Evolutionary conservation across 2,329 filamentous ascomycete species (phyloP).

Genomic region (Fusarium buharicum): DNA sequence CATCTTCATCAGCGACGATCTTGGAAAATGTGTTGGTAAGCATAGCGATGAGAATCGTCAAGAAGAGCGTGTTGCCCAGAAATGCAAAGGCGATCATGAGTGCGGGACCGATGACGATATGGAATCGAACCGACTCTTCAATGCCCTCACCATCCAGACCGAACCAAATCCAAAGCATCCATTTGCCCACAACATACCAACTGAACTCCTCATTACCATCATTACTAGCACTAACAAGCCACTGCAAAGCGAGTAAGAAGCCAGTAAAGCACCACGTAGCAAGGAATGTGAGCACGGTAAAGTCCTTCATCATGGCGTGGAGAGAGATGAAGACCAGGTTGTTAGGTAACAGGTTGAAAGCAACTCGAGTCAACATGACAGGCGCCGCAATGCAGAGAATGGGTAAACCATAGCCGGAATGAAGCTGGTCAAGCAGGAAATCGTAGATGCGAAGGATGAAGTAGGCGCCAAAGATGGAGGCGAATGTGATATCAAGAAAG

Average conservation of each 20-base stretch:
- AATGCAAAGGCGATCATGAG: slow-evolving; percentile 80
- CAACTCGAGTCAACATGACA: slow-evolving; percentile 74
- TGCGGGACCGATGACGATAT: slow-evolving; percentile 72
- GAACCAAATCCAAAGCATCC: slow-evolving; percentile 86
- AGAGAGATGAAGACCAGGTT: slow-evolving; percentile 80
- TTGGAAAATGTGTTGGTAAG: slow-evolving; percentile 77
- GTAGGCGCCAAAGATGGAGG: slow-evolving; percentile 70
- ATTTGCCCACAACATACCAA: slow-evolving; percentile 72
- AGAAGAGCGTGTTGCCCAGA: slow-evolving; percentile 77
- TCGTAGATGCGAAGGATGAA: slow-evolving; percentile 69
- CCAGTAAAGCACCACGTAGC: slow-evolving; percentile 76
- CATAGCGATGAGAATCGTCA: slow-evolving; percentile 79
- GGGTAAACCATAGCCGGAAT: slow-evolving; percentile 68
- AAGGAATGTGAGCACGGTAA: slow-evolving; percentile 72
- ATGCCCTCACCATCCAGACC: slow-evolving; percentile 73
- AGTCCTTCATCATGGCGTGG: slow-evolving; percentile 79
- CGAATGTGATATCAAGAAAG: slow-evolving; percentile 77
- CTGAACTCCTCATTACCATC: slow-evolving; percentile 47
- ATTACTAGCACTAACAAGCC: slow-evolving; percentile 60
- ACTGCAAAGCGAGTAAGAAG: slow-evolving; percentile 75
- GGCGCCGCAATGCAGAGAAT: slow-evolving; percentile 74
- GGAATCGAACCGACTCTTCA: slow-evolving; percentile 66
- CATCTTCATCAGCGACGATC: slow-evolving; percentile 74
- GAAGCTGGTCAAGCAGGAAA: slow-evolving; percentile 56
- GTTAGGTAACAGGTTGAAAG: slow-evolving; percentile 78